Conservation (phyloP, 208 protist species). For the Angomonas desouzai region DNA sequence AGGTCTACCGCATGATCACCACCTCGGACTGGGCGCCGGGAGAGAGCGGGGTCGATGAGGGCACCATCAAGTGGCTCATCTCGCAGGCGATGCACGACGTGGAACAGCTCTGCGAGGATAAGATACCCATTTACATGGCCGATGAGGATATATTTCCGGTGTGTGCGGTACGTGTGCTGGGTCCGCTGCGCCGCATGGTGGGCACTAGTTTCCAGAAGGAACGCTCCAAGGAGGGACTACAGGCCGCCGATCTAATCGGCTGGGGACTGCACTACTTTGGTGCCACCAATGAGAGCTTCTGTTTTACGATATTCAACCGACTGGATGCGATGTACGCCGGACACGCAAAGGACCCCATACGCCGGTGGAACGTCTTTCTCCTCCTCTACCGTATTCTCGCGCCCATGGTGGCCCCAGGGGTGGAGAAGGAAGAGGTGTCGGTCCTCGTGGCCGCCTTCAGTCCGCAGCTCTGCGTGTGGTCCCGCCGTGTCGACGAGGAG, state of each 20-base stretch:
- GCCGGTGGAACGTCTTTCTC: not conserved
- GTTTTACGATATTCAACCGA: constrained; percentile 11
- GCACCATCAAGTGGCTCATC: constrained; percentile 48
- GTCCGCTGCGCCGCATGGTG: not conserved
- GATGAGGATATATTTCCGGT: constrained; percentile 19
- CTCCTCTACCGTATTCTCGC: not conserved
- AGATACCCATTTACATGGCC: constrained; percentile 14
- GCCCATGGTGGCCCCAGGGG: not conserved
- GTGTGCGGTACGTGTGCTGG: constrained; percentile 7
- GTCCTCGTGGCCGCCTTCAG: not conserved
- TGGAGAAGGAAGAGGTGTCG: not conserved
- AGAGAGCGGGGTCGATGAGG: constrained; percentile 27
- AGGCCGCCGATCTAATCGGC: constrained; percentile 16
- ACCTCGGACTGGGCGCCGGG: constrained; percentile 22
- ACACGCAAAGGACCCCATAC: not conserved
- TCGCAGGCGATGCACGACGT: constrained; percentile 57
- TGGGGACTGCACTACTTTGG: constrained; percentile 16
- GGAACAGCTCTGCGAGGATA: constrained; percentile 24
- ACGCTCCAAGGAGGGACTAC: constrained; percentile 1
- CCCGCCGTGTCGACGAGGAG: constrained; percentile 6
- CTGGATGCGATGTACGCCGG: constrained; percentile 8
- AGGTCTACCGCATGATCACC: constrained; percentile 37
- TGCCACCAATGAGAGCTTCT: constrained; percentile 18
- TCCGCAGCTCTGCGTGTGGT: not conserved
- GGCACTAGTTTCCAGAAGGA: not conserved